These are phyloP conservation scores for Ogataea nonfermentans DNA, from an alignment of 805 yeast species.

Conservation along the genomic window DNA sequence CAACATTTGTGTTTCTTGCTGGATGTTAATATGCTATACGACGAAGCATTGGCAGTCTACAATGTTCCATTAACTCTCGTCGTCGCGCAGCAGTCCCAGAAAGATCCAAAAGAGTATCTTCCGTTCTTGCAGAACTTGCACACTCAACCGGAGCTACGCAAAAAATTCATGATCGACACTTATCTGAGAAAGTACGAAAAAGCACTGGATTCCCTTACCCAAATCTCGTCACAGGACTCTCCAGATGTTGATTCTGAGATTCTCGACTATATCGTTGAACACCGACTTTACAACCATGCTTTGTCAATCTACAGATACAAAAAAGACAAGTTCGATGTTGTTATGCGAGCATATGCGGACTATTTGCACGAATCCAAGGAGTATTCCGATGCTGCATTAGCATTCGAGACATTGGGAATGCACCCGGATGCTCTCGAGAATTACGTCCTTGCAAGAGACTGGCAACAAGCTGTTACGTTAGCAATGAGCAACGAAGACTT, in stretches of 20 bases:
- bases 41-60: constrained; percentile 76
- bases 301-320: constrained; percentile 60
- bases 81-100: constrained; percentile 94
- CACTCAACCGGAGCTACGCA: constrained; percentile 61
- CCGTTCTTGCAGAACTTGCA: constrained; percentile 86
- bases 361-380: constrained; percentile 53
- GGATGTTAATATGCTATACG: constrained; percentile 81
- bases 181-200: constrained; percentile 62
- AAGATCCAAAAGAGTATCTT: constrained; percentile 94
- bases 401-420: constrained; percentile 66
- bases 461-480: constrained; percentile 81
- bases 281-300: constrained; percentile 69
- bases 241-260: constrained; percentile 52
- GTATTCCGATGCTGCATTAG: constrained; percentile 73
- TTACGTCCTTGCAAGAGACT: constrained; percentile 66
- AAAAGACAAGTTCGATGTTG: constrained; percentile 47
- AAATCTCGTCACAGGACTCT: constrained; percentile 38
- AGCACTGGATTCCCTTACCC: constrained; percentile 66
- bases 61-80: constrained; percentile 75
- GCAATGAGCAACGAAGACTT: constrained; percentile 43
- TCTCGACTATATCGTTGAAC: constrained; percentile 63
- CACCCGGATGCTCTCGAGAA: constrained; percentile 63
- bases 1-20: constrained; percentile 87
- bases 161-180: constrained; percentile 76
- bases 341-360: constrained; percentile 63